A percentile compares a stretch with the other conserved stretches of the same genome.
Evolutionary conservation across 2,329 filamentous ascomycete species (phyloP).

Genomic region (Paecilomyces dactylethromorphus): DNA sequence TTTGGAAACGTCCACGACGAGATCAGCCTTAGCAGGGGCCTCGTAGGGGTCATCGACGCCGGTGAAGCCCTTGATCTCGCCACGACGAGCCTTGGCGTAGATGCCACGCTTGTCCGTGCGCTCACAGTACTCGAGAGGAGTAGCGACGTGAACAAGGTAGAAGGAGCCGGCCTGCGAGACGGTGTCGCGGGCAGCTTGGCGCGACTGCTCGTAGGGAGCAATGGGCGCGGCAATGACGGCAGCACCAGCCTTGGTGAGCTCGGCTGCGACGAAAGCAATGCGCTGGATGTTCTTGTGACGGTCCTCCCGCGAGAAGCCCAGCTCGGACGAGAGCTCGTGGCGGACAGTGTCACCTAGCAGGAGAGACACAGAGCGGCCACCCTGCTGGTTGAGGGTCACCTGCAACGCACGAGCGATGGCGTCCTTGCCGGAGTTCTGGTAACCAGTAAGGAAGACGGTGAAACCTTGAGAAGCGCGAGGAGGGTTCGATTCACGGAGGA

Average conservation of each 20-base stretch:
- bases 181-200: conserved; percentile 71
- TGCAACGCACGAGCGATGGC: conserved; percentile 92
- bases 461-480: conserved; percentile 88
- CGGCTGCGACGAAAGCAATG: conserved; percentile 91
- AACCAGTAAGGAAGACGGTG: conserved; percentile 96
- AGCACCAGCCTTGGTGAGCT: conserved; percentile 86
- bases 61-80: conserved; percentile 97
- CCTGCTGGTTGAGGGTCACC: conserved; percentile 96
- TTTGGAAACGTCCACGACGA: conserved; percentile 79
- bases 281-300: conserved; percentile 91
- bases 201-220: conserved; percentile 77
- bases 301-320: conserved; percentile 90
- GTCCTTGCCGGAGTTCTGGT: conserved; percentile 95
- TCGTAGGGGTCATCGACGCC: conserved; percentile 98
- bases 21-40: conserved; percentile 69
- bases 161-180: conserved; percentile 81
- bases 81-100: conserved; percentile 74
- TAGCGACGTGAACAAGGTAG: conserved; percentile 92
- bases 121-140: conserved; percentile 85
- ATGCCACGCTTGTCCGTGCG: conserved; percentile 90
- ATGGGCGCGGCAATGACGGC: conserved; percentile 96
- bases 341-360: conserved; percentile 94
- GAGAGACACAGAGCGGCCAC: conserved; percentile 87
- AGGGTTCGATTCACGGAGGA: conserved; percentile 93
- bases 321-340: conserved; percentile 83